Base-by-base conservation (phyloP, 2,329 filamentous ascomycete species). In the Venturiaceae sp. region DNA sequence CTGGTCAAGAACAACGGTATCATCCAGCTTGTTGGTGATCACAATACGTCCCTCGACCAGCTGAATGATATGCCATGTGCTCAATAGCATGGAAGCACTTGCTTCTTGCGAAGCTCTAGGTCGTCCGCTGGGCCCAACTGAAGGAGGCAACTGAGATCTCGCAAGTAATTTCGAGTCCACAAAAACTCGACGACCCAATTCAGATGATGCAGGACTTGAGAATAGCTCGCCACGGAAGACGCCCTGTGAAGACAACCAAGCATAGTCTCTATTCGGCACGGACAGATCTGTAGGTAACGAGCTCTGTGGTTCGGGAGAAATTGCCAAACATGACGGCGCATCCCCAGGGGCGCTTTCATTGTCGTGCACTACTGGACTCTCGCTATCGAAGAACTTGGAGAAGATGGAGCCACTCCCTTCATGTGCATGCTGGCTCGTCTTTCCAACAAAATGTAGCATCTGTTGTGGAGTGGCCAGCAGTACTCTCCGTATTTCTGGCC, bases 31-130 rank as follows among this genome's bases (percentile, higher is more conserved):
- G 68, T 97, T 97, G 61, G 90, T 83, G 2, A 88, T 91, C 23
- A 96, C 83, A 2, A 99, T 80, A 30, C 90, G 83, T 2, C 86
- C 87, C 60, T 94, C 92, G 1, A 95, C 83, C 0, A 99, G 78
- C 63, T 86, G 84, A 23, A 99, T 73, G 54, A 96, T 85, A 69
- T 99, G 94, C 87, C 94, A 99, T 67, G 96, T 91, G 5, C 92
- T 95, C 62, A 99, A 76, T 0, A 88, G 85, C 69, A 96, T 86
- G 0, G 89, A 89, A 41, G 86, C 84, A 39, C 96, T 85, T 1
- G 83, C 80, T 60, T 95, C 90, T 57, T 87, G 81, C 0, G 83
- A 79, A 36, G 85, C 72, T 61, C 83, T 86, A 62, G 80, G 83
- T 26, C 86, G 79, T 36, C 83, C 86, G 61, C 82, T 81, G 1